Base-by-base conservation (phyloP, 768 basidiomycete genomes). In the Tylopilus intermedius region DNA sequence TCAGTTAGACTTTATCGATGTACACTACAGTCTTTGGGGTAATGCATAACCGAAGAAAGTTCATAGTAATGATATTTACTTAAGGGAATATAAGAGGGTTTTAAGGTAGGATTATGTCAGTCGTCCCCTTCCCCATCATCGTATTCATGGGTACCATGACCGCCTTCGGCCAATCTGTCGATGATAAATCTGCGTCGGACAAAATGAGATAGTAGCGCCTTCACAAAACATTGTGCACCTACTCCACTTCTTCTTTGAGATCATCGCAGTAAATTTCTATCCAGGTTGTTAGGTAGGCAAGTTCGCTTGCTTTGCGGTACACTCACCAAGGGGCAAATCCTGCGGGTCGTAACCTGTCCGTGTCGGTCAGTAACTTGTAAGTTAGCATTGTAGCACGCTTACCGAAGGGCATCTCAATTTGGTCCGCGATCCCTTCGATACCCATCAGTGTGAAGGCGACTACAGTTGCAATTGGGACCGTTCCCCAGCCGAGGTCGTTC, bases 391-490 rank as follows among this genome's bases (percentile, higher is more conserved):
- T 33, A 30, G 18, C 39, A 15, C 22, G 68, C 76, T 44, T 55
- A 86, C 92, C 94, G 60, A 96, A 96, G 0, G 94, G 94, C 84
- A 89, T 88, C 68, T 96, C 94, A 59, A 95, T 92, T 69, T 92
- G 85, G 55, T 94, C 87, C 0, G 94, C 94, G 58, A 96, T 97
- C 5, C 92, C 93, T 74, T 96, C 94, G 47, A 97, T 90, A 15
- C 93, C 92, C 81, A 94, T 93, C 48, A 96, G 79, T 0, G 89
- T 94, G 73, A 94, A 93, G 8, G 90, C 84, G 27, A 94, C 86
- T 13, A 88, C 81, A 21, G 90, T 92, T 18, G 91, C 83, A 24
- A 94, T 76, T n/a, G 88, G 89, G 9, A 95, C 76, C 64, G 88
- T 88, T 44, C 76, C 79, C 88, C 90, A 93, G 32, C 85, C 85